phyloP scores from a whole-genome alignment of 1,284 basidiomycete genomes.

The Cryptococcus neoformans region DNA sequence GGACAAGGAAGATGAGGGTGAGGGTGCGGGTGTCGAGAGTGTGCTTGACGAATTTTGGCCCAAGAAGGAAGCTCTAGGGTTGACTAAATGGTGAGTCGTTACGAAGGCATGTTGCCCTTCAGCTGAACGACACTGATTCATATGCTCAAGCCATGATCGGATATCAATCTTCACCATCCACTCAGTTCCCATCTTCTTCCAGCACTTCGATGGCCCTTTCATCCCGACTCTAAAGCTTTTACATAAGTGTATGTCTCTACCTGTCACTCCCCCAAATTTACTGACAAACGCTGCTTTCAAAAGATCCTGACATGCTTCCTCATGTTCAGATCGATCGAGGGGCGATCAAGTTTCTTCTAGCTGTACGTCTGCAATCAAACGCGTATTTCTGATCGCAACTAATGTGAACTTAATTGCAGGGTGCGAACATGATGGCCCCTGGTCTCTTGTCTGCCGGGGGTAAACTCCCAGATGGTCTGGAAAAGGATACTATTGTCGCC shows the following conservation, averaged over 20 bases:
- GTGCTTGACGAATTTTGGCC: conserved; percentile 91
- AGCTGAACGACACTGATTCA: not conserved
- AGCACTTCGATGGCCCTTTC: conserved; percentile 93
- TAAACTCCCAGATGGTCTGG: conserved; percentile 74
- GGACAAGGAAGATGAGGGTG: conserved; percentile 43
- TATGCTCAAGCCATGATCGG: conserved; percentile 75
- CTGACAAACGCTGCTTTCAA: not conserved
- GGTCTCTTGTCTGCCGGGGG: conserved; percentile 92
- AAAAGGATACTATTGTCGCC: conserved; percentile 71
- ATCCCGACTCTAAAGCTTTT: conserved; percentile 83
- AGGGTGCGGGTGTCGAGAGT: conserved; percentile 53
- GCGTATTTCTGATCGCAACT: not conserved
- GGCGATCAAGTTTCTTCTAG: conserved; percentile 94
- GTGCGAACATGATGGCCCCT: conserved; percentile 96
- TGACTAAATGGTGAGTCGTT: conserved; percentile 84
- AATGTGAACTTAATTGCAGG: conserved; percentile 38
- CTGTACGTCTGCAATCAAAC: conserved; percentile 35
- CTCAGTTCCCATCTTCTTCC: conserved; percentile 87
- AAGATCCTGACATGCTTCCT: conserved; percentile 87
- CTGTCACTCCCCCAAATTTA: not conserved
- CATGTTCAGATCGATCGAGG: conserved; percentile 85
- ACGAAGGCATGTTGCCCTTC: not conserved
- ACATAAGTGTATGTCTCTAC: conserved; percentile 72
- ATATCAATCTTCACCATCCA: conserved; percentile 88
- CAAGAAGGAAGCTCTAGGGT: conserved; percentile 92